These are phyloP conservation scores for Pythium biforme DNA, from an alignment of 352 stramenopile species.

Conservation along the genomic window DNA sequence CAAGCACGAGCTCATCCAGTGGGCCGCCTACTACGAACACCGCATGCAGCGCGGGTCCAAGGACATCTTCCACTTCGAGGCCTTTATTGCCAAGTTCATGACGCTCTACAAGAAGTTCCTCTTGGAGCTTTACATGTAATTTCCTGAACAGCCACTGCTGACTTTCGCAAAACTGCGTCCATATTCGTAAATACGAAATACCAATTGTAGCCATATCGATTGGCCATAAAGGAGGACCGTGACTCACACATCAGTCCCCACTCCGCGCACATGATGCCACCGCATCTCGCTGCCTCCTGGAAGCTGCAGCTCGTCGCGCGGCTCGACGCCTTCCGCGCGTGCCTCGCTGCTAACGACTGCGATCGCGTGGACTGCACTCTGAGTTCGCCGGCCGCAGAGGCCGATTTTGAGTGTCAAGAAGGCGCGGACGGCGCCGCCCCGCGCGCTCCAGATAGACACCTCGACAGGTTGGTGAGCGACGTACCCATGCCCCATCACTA, in stretches of 20 bases:
- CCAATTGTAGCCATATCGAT: conserved; percentile 22
- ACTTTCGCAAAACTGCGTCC: conserved; percentile 1
- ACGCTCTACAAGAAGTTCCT: conserved; percentile 99
- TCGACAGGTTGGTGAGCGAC: conserved; percentile 36
- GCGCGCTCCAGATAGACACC: conserved; percentile 26
- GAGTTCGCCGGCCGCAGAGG: neutral
- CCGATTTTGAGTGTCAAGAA: conserved; percentile 1
- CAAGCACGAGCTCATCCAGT: conserved; percentile 94
- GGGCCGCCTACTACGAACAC: conserved; percentile 91
- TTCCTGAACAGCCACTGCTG: neutral
- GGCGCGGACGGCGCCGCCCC: neutral
- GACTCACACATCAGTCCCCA: neutral
- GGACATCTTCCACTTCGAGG: conserved; percentile 99
- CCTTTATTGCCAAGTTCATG: conserved; percentile 99
- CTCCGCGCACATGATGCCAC: neutral
- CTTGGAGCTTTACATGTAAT: conserved; percentile 90
- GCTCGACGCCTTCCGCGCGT: conserved; percentile 15
- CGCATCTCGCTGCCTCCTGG: conserved; percentile 6
- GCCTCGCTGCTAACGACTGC: conserved; percentile 10
- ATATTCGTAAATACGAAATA: neutral
- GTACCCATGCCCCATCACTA: too few species aligned
- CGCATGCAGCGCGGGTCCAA: conserved; percentile 95
- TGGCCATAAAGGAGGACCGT: conserved; percentile 17
- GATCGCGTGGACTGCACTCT: conserved; percentile 1
- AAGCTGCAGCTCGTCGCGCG: conserved; percentile 23